Evolutionary conservation across 2,329 filamentous ascomycete genomes (phyloP).

Genomic region (Monosporascus cannonballus): DNA sequence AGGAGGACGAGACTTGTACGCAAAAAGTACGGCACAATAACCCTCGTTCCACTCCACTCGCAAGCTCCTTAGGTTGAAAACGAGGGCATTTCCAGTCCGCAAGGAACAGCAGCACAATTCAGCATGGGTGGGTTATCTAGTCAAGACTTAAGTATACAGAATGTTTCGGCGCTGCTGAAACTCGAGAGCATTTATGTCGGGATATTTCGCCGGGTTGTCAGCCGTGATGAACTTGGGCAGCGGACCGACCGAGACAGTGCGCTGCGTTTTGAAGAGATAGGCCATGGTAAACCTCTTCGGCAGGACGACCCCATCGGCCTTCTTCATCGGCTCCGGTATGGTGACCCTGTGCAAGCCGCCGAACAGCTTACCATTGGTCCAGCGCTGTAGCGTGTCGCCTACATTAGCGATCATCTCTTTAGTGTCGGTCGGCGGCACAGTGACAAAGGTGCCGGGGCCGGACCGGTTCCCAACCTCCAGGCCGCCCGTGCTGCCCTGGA

Average conservation of each 20-base stretch:
- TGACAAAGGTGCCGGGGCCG: conserved; percentile 3
- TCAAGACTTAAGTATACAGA: no score
- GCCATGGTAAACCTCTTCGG: conserved; percentile 12
- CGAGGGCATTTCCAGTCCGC: no score
- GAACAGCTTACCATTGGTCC: conserved; percentile 12
- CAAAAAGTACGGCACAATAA: no score
- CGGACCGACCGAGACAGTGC: conserved; percentile 1
- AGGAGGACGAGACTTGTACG: no score
- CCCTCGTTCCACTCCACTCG: no score
- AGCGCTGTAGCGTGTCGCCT: conserved; percentile 27
- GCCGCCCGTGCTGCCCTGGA: conserved; percentile 30
- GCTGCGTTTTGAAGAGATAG: conserved; percentile 8
- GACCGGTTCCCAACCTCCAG: conserved; percentile 28
- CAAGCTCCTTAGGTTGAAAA: no score
- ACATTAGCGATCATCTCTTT: conserved; percentile 25
- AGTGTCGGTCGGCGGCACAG: conserved; percentile 3
- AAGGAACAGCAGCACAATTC: no score
- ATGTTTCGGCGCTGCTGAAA: neutral
- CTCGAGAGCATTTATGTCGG: conserved; percentile 6
- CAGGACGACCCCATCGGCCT: conserved; percentile 1
- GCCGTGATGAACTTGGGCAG: conserved; percentile 8
- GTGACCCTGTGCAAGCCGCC: conserved; percentile 13
- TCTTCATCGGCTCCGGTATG: conserved; percentile 3
- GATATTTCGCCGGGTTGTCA: conserved; percentile 10
- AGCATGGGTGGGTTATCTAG: no score